phyloP scores from a whole-genome alignment of 306 rosid genomes.

The Sphenostylis stenocarpa region DNA sequence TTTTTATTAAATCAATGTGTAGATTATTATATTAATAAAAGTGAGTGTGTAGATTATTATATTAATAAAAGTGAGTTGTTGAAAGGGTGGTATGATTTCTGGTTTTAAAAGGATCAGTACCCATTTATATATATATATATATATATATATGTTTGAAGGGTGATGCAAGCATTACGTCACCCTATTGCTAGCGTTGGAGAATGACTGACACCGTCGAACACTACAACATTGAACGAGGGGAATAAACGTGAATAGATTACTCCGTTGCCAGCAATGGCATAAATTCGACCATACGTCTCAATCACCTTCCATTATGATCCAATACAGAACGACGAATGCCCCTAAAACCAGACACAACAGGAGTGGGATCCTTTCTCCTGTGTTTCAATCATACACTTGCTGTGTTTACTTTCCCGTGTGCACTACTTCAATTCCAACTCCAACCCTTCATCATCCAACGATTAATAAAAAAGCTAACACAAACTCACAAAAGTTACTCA shows the following conservation, averaged over 20 bases:
- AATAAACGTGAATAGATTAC: conserved; percentile 31
- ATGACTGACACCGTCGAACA: conserved; percentile 29
- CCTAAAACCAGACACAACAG: conserved; percentile 28
- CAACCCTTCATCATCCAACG: conserved; percentile 20
- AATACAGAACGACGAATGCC: conserved; percentile 15
- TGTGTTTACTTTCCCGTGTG: conserved; percentile 22
- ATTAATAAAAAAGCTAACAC: conserved; percentile 17
- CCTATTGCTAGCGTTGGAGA: conserved; percentile 15
- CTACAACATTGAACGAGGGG: conserved; percentile 8
- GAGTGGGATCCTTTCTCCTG: conserved; percentile 27
- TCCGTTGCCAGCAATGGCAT: conserved; percentile 27
- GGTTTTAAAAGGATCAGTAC: too few species aligned
- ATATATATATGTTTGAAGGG: neutral
- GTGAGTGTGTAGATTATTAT: too few species aligned
- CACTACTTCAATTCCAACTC: neutral
- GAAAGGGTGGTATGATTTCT: too few species aligned
- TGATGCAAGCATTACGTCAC: conserved; percentile 48
- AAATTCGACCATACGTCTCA: conserved; percentile 44
- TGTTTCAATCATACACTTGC: conserved; percentile 25
- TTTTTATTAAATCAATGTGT: too few species aligned
- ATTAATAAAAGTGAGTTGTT: too few species aligned
- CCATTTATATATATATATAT: too few species aligned
- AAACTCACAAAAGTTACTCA: conserved; percentile 23
- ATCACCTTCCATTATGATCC: conserved; percentile 41
- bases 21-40: too few species aligned